phyloP scores from a whole-genome alignment of 2,329 filamentous ascomycete genomes.

The Pyrenophora teres region DNA sequence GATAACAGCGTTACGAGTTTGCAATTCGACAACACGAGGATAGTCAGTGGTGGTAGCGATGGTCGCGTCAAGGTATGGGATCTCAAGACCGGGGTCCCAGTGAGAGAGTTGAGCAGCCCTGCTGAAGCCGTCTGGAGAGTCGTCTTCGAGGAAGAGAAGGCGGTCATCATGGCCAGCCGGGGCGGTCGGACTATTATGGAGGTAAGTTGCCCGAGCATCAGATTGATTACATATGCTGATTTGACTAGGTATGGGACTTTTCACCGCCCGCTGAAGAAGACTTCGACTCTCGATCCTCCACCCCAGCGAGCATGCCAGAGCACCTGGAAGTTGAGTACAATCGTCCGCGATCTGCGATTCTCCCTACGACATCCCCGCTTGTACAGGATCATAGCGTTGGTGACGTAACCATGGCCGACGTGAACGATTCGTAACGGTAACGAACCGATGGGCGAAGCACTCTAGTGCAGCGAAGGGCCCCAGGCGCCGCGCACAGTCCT shows the following conservation, averaged over 20 bases:
- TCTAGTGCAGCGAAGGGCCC: neutral
- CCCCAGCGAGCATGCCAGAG: slow-evolving; percentile 52
- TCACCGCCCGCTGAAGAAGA: slow-evolving; percentile 71
- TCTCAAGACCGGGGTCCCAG: slow-evolving; percentile 84
- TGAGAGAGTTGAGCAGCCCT: slow-evolving; percentile 87
- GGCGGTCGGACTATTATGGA: slow-evolving; percentile 93
- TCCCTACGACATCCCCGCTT: slow-evolving; percentile 31
- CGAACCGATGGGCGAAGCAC: neutral
- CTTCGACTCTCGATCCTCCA: slow-evolving; percentile 45
- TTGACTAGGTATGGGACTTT: slow-evolving; percentile 84
- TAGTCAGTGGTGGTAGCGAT: slow-evolving; percentile 94
- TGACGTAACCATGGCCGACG: slow-evolving; percentile 43
- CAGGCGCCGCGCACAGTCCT: neutral
- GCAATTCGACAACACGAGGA: slow-evolving; percentile 93
- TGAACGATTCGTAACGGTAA: slow-evolving; percentile 18
- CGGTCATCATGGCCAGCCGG: slow-evolving; percentile 89
- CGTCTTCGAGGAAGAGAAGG: slow-evolving; percentile 97
- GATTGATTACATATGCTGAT: slow-evolving; percentile 33
- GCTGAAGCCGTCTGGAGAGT: slow-evolving; percentile 97
- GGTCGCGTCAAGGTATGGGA: slow-evolving; percentile 99
- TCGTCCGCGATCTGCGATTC: slow-evolving; percentile 40
- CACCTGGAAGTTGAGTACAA: slow-evolving; percentile 39
- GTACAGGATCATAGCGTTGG: slow-evolving; percentile 28
- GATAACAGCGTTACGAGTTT: slow-evolving; percentile 98
- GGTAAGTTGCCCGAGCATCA: slow-evolving; percentile 60